These are phyloP conservation scores for Leccinum disarticulatum DNA, from an alignment of 768 basidiomycete species.

Conservation along the genomic window DNA sequence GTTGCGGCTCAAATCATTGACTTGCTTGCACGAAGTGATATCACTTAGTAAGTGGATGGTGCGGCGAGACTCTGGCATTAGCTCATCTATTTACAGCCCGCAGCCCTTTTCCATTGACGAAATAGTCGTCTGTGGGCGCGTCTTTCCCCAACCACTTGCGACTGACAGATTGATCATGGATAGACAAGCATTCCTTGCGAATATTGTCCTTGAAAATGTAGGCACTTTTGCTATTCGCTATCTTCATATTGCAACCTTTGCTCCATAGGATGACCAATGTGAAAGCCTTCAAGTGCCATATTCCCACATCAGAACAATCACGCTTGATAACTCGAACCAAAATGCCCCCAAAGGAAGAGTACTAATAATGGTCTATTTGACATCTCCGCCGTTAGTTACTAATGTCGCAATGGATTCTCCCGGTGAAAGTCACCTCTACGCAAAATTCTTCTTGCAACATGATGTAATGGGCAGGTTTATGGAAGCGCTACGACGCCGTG, in stretches of 20 bases:
- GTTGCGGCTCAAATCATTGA: conserved; percentile 48
- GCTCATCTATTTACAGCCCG: conserved; percentile 41
- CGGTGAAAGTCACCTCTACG: conserved; percentile 20
- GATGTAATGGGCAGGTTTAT: conserved; percentile 39
- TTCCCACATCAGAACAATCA: conserved; percentile 28
- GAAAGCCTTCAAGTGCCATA: conserved; percentile 54
- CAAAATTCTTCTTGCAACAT: conserved; percentile 41
- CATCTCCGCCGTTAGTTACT: conserved; percentile 41
- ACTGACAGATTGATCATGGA: conserved; percentile 55
- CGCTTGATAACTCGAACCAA: conserved; percentile 26
- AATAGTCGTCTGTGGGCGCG: conserved; percentile 37
- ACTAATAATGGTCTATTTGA: conserved; percentile 32
- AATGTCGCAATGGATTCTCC: conserved; percentile 24
- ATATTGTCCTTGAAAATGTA: conserved; percentile 37
- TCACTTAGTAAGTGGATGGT: conserved; percentile 45
- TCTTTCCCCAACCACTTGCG: conserved; percentile 36
- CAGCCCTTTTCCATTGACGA: conserved; percentile 53
- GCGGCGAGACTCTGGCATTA: background rate
- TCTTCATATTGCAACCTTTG: conserved; percentile 5
- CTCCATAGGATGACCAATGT: conserved; percentile 43
- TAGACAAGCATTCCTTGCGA: conserved; percentile 48
- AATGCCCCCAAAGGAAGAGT: conserved; percentile 17
- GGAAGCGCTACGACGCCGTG: conserved; percentile 42
- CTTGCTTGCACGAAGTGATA: conserved; percentile 43
- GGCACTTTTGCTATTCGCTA: background rate